Base-by-base conservation (phyloP, 2,329 filamentous ascomycete species). In the Lecanicillium sp. region DNA sequence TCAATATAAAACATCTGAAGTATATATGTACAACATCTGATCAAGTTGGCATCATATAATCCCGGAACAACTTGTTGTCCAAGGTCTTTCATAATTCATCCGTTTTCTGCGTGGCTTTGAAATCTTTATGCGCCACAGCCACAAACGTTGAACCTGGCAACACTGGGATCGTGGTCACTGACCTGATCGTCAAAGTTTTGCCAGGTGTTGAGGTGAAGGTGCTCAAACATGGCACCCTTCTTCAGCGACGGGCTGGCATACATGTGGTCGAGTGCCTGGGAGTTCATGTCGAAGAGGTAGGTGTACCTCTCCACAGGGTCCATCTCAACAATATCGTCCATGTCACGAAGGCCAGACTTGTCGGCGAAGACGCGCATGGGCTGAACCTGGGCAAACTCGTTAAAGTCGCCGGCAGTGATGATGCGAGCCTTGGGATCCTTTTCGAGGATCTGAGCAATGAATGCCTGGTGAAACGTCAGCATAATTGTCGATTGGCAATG, bases 131-230 rank as follows among this genome's bases (percentile, higher is more conserved):
- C 18, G n/a, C 29, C 38, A 20, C 56, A 58, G 3, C 55, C 57
- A 42, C 79, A 87, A 4, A 85, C 57, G 54, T 83, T 68, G 42
- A 86, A 61, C 57, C 61, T 65, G 4, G 74, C 80, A 13, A 87
- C 72, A 33, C 71, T 79, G 0, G 82, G 81, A 51, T 87, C 82
- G 53, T 86, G 82, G 54, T 86, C 81, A 37, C 73, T 80, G 17
- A 75, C 70, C 55, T 74, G 65, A 38, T 72, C 72, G 20, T 64
- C 68, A 43, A 59, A 69, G 20, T 65, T 59, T 36, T 74, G 69
- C 81, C 82, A 87, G 3, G 79, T 79, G 56, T 84, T 86, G 37
- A 85, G 63, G 60, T 86, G 82, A 18, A 86, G 52, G 57, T 87
- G 81, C 65, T 85, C 77, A 47, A 77, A 76, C 49, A 65, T 57